Evolutionary conservation across 331 rosid genomes (phyloP).

Genomic region (Rhamnella rubrinervis): DNA sequence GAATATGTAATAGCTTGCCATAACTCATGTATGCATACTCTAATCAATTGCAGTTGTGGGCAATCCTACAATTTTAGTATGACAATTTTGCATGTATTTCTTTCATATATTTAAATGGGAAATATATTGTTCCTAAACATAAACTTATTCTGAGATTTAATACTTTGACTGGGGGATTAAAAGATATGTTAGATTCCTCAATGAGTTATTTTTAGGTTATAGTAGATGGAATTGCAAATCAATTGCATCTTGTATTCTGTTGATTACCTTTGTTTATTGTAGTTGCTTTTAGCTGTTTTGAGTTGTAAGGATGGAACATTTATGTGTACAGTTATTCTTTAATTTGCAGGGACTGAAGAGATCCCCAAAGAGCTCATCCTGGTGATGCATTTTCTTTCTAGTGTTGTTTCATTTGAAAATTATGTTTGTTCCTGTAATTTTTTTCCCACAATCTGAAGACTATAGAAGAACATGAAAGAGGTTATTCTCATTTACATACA

Average conservation of each 20-base stretch:
- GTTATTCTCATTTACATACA: conserved; percentile 15
- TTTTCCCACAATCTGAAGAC: background rate
- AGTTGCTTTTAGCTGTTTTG: conserved; percentile 1
- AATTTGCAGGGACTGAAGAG: conserved; percentile 81
- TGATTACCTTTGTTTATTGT: conserved; percentile 4
- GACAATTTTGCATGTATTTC: too few species aligned
- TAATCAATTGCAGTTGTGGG: background rate
- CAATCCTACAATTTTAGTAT: background rate
- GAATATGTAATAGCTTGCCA: background rate
- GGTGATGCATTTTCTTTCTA: conserved; percentile 45
- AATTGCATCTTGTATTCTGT: too few species aligned
- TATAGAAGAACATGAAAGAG: background rate
- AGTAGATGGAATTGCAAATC: too few species aligned
- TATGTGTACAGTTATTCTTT: conserved; percentile 28
- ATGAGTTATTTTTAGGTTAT: too few species aligned
- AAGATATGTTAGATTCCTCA: too few species aligned
- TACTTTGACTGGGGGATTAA: too few species aligned
- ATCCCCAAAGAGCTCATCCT: conserved; percentile 64
- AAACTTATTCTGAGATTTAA: background rate
- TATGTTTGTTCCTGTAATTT: background rate
- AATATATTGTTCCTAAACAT: too few species aligned
- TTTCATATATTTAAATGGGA: too few species aligned
- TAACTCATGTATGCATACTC: background rate
- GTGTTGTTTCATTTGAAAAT: conserved; percentile 17
- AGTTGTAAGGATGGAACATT: background rate